Base-by-base conservation (phyloP, 208 protist species). In the Leishmania turanica region DNA sequence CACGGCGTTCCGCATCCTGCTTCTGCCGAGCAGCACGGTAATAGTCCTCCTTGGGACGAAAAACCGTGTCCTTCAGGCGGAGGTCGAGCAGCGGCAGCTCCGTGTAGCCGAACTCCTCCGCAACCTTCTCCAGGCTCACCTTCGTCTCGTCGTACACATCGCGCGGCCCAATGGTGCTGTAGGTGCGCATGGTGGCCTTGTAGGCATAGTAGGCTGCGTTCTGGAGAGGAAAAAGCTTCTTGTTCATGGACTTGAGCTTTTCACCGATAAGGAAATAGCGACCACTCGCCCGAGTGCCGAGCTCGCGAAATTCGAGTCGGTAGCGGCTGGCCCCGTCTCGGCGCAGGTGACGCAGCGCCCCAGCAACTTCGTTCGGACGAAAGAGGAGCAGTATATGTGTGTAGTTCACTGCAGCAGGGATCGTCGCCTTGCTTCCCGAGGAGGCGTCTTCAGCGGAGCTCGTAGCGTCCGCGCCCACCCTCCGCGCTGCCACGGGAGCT, bases 41-140 rank as follows among this genome's bases (percentile, higher is more conserved):
- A 73, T 86, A 90, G 84, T 96, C 91, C 81, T 96, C 91, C 82
- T 89, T 92, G n/a, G 90, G 89, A 9, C 93, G 89, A 78, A 92
- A 96, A 21, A 37, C 74, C 9, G 89, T 96, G 77, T 95, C 90
- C 79, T 91, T 92, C 21, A 92, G 86, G 51, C 93, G 90, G 19
- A 96, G 87, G 72, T 96, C 93, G 27, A 96, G 77, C 86, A 94
- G 79, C 37, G 93, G 93, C 31, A 89, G 62, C 78, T 91, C 88
- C 47, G 84, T 86, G 85, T 88, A 95, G 60, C 93, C 93, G 53
- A 96, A 95, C 86, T 96, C 91, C 84, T 87, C 88, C 27, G 90
- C 90, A 13, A 92, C 86, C 53, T 85, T 87, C 73, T 88, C 74
- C 27, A 96, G 86, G 31, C 85, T 64, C 60, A 93, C 84, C 45